Percentiles rank a stretch among this genome's conserved stretches.
Conservation (phyloP, 192 early-diverging fungal species). For the Backusella westeae region DNA sequence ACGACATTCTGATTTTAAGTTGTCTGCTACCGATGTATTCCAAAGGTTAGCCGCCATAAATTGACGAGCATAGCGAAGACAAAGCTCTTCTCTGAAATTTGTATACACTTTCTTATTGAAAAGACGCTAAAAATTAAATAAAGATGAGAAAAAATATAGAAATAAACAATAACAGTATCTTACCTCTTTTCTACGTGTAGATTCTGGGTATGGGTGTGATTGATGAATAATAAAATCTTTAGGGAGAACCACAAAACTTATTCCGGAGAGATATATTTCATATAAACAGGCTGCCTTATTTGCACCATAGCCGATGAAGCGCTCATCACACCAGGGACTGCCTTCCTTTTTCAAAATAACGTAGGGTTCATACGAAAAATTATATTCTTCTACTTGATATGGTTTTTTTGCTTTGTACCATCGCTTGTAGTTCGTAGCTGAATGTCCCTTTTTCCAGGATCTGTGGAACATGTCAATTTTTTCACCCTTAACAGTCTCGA, state of each 20-base stretch:
- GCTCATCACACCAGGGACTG: conserved; percentile 49
- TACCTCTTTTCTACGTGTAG: conserved; percentile 47
- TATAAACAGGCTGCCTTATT: conserved; percentile 54
- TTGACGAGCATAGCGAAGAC: conserved; percentile 48
- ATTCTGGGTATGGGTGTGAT: conserved; percentile 45
- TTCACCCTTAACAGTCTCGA: conserved; percentile 36
- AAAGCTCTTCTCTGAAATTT: conserved; percentile 50
- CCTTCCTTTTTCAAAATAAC: conserved; percentile 45
- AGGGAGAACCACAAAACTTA: conserved; percentile 47
- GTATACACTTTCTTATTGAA: conserved; percentile 47
- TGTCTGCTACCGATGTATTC: conserved; percentile 29
- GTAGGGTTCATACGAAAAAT: conserved; percentile 56
- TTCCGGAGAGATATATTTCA: conserved; percentile 50
- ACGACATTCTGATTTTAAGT: conserved; percentile 40
- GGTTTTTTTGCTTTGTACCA: conserved; percentile 43
- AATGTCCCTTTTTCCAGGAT: conserved; percentile 47
- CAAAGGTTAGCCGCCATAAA: conserved; percentile 38
- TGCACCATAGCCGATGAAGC: conserved; percentile 53
- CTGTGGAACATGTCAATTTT: conserved; percentile 55
- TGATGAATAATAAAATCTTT: conserved; percentile 50
- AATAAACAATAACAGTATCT: not conserved
- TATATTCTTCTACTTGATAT: conserved; percentile 50
- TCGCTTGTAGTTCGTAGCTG: conserved; percentile 45
- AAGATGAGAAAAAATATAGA: not conserved
- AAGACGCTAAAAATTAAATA: conserved; percentile 35